phyloP scores from a whole-genome alignment of 1,284 basidiomycete genomes.

The Rhodotorula sp. region DNA sequence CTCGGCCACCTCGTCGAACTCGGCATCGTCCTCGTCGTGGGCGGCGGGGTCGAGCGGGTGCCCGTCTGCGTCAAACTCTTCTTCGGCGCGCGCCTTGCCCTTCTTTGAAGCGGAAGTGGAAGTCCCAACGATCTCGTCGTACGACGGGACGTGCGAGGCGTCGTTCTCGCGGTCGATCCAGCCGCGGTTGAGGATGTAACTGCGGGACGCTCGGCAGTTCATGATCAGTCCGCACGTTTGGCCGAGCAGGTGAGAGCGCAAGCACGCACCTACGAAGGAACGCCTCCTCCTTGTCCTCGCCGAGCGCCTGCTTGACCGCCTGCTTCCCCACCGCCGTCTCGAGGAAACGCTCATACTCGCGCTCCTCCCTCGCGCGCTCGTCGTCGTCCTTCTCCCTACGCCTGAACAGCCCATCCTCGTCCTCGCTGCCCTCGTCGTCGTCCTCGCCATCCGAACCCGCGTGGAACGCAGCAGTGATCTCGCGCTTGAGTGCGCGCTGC shows the following conservation, averaged over 20 bases:
- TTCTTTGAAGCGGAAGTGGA: slow-evolving; percentile 29
- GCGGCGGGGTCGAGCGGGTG: slow-evolving; percentile 25
- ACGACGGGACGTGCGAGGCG: slow-evolving; percentile 69
- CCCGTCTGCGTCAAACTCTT: slow-evolving; percentile 10
- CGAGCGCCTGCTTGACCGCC: slow-evolving; percentile 42
- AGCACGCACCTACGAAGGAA: slow-evolving; percentile 82
- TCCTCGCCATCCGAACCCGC: slow-evolving; percentile 56
- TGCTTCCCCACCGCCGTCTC: slow-evolving; percentile 37
- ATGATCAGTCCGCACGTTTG: background rate
- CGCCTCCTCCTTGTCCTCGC: slow-evolving; percentile 56
- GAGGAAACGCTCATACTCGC: slow-evolving; percentile 56
- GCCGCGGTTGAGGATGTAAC: slow-evolving; percentile 91
- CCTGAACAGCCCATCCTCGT: slow-evolving; percentile 63
- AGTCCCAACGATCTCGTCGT: slow-evolving; percentile 67
- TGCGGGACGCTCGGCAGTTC: slow-evolving; percentile 49
- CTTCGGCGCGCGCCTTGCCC: slow-evolving; percentile 24
- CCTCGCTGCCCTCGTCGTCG: slow-evolving; percentile 61
- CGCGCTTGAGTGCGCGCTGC: slow-evolving; percentile 70
- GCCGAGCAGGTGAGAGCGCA: fast-evolving
- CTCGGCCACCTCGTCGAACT: slow-evolving; percentile 72
- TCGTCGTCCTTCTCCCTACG: slow-evolving; percentile 74
- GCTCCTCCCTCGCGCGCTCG: slow-evolving; percentile 70
- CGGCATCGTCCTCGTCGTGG: slow-evolving; percentile 40
- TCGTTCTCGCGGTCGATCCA: slow-evolving; percentile 77
- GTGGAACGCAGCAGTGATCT: slow-evolving; percentile 82